Percentiles rank a stretch among this genome's conserved stretches.
Conservation (phyloP, 768 basidiomycete species). For the Mrakia gelida region DNA sequence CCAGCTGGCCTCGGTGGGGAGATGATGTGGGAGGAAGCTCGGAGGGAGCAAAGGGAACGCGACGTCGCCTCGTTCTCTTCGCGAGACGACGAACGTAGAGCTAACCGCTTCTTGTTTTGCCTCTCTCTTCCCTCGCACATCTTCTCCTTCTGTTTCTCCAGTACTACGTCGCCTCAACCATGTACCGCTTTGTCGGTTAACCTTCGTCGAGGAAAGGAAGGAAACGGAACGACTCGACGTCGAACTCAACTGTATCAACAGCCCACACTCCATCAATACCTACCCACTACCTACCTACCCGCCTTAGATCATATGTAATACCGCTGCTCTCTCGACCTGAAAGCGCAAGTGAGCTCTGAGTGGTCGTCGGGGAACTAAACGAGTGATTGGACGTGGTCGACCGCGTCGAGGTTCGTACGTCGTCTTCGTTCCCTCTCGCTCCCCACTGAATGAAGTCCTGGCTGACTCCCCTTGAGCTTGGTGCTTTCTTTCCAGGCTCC, state of each 20-base stretch:
- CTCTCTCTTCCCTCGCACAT: background rate
- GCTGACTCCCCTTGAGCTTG: too few relatives aligned
- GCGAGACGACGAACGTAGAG: background rate
- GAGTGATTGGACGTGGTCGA: too few relatives aligned
- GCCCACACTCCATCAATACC: background rate
- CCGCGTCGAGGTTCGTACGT: too few relatives aligned
- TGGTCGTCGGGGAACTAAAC: too few relatives aligned
- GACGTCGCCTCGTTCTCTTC: background rate
- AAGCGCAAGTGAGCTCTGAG: too few relatives aligned
- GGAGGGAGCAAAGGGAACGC: background rate
- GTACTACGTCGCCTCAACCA: slow-evolving; percentile 29
- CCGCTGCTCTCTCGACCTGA: too few relatives aligned
- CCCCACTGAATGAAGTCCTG: too few relatives aligned
- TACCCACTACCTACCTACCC: background rate
- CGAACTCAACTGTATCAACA: background rate
- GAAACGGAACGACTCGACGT: background rate
- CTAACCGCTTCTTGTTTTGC: background rate
- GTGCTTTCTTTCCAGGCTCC: too few relatives aligned
- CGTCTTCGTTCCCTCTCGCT: too few relatives aligned
- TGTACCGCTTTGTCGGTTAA: slow-evolving; percentile 33
- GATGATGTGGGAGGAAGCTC: background rate
- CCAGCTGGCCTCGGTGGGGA: background rate
- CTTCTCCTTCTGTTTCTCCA: background rate
- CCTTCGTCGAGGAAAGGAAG: background rate
- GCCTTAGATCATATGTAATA: too few relatives aligned